Base-by-base conservation (phyloP, 768 basidiomycete species). In the Suillus placidus region DNA sequence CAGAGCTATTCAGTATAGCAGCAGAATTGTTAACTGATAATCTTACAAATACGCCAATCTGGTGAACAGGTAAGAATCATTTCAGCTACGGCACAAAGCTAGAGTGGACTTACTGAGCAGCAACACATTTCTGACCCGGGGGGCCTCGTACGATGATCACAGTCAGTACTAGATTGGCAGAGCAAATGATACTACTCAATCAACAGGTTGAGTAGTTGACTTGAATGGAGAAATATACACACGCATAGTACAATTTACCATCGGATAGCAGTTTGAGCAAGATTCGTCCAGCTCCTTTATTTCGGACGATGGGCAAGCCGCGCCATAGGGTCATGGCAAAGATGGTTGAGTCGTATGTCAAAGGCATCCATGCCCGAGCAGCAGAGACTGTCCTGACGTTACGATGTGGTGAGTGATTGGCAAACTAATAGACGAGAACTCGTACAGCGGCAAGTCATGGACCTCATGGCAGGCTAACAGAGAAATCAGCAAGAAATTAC, bases 211-310 rank as follows among this genome's bases (percentile, higher is more conserved):
- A 16, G 38, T 18, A 32, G 5, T 18, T 20, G 34, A 60, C 20
- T 26, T 55, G 37, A 42, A 47, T 23, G 23, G 13, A 23, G 30
- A 20, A 65, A 14, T 12, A 32, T 47, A 49, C 66, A 35, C 49
- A 84, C 84, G 74, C 75, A 66, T 83, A 85, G 67, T 85, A 85
- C 5, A 83, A 70, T 23, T 84, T 60, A 7, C 83, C 84, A 69
- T 84, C 83, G 70, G 80, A 77, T 6, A 84, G 75, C 7, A 85
- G 68, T 14, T 78, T 74, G 51, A 75, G 79, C 64, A 81, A 71
- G 38, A 84, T 76, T 60, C n/a, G 78, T 75, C 73, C 66, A 6
- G 72, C 62, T 60, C 76, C 74, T 66, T 71, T 68, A 40, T 74
- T 72, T 35, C 73, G 69, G 20, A 81, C 73, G 2, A 78, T 71